Conservation (phyloP, 345 rosid species). For the Populus deltoides region DNA sequence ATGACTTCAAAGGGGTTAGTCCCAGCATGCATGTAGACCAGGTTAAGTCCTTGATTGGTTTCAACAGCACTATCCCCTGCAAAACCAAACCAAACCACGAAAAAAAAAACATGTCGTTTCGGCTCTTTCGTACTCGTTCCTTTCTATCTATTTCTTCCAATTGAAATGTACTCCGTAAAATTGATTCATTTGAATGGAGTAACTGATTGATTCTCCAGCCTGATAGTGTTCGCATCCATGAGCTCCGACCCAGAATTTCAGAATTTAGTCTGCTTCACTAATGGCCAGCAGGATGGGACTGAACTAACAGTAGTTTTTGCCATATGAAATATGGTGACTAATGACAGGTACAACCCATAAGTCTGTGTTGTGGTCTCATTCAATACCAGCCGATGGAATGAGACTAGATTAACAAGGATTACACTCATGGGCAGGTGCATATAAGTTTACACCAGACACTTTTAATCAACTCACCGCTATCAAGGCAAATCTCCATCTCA, state of each 20-base stretch:
- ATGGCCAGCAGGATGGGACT: conserved; percentile 14
- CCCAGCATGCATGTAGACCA: conserved; percentile 94
- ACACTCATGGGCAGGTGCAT: conserved; percentile 4
- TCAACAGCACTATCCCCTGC: conserved; percentile 90
- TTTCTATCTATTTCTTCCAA: conserved; percentile 31
- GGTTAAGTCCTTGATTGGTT: conserved; percentile 77
- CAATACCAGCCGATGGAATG: conserved; percentile 18
- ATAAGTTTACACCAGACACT: conserved; percentile 15
- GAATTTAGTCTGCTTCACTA: conserved; percentile 18
- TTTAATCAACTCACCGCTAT: conserved; percentile 79
- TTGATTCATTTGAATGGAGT: conserved; percentile 25
- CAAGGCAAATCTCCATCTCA: conserved; percentile 87
- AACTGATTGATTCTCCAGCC: conserved; percentile 32
- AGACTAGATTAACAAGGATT: conserved; percentile 18
- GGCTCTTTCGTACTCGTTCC: conserved; percentile 34
- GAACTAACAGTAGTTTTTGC: conserved; percentile 19
- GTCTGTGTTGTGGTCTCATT: conserved; percentile 18
- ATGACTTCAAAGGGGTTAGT: conserved; percentile 94
- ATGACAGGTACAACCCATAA: conserved; percentile 18
- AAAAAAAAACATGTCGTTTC: conserved; percentile 28
- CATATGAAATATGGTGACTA: conserved; percentile 10
- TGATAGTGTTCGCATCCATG: conserved; percentile 25
- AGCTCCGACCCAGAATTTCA: conserved; percentile 27
- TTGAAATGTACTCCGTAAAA: conserved; percentile 29
- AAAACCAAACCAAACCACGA: conserved; percentile 41